phyloP scores from a whole-genome alignment of 306 rosid genomes.

The Crataegus laevigata region DNA sequence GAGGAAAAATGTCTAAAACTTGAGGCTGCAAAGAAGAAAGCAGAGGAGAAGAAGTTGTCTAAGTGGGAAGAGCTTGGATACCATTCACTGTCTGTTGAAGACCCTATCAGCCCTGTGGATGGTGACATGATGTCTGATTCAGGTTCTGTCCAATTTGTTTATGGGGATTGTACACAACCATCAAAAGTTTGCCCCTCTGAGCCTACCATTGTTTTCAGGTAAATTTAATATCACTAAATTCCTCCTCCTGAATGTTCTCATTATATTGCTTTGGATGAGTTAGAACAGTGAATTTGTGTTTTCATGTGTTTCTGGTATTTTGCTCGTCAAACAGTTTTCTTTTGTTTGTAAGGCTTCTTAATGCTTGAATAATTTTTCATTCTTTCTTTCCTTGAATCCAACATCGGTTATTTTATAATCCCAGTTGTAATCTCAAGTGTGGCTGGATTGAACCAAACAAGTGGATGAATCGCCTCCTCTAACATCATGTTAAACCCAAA shows the following conservation, averaged over 20 bases:
- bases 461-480: too few species aligned
- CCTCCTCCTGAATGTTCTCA: neutral
- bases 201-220: slow-evolving; percentile 72
- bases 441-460: too few species aligned
- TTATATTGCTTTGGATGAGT: neutral
- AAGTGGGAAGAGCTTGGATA: slow-evolving; percentile 81
- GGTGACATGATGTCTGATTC: slow-evolving; percentile 39
- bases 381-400: too few species aligned
- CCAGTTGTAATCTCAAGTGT: neutral
- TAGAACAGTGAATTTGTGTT: neutral
- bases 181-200: slow-evolving; percentile 47
- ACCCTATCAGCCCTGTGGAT: slow-evolving; percentile 39
- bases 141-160: slow-evolving; percentile 77
- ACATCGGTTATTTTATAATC: too few species aligned
- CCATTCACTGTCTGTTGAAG: slow-evolving; percentile 51
- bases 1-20: slow-evolving; percentile 46
- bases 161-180: slow-evolving; percentile 85
- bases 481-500: too few species aligned
- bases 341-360: neutral
- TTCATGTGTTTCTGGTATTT: neutral
- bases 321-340: neutral
- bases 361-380: neutral
- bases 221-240: neutral
- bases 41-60: slow-evolving; percentile 68
- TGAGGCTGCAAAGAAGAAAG: slow-evolving; percentile 71